phyloP scores from a whole-genome alignment of 257 asterid species.

The Capsicum pubescens region DNA sequence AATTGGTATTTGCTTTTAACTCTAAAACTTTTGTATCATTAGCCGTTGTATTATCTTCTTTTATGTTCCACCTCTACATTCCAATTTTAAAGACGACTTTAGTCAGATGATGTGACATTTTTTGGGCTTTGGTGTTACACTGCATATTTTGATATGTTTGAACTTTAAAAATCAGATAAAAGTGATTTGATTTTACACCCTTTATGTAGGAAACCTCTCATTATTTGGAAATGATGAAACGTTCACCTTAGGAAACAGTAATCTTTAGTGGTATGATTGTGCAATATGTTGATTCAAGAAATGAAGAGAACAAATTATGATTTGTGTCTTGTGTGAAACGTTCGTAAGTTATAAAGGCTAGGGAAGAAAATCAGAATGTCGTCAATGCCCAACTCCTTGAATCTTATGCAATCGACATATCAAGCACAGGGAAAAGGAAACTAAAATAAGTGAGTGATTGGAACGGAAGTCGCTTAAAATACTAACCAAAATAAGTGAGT shows the following conservation, averaged over 20 bases:
- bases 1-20: slow-evolving; percentile 38
- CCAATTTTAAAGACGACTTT: neutral
- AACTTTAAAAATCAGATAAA: neutral
- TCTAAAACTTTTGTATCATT: neutral
- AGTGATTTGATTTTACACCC: neutral
- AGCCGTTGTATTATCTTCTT: neutral
- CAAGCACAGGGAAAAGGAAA: too few relatives aligned
- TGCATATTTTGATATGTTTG: neutral
- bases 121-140: neutral
- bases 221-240: neutral
- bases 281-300: neutral
- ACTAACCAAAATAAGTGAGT: too few relatives aligned
- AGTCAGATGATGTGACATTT: neutral
- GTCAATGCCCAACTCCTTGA: too few relatives aligned
- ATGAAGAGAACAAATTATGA: neutral
- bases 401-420: too few relatives aligned
- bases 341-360: too few relatives aligned
- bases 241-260: neutral
- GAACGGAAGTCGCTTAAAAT: too few relatives aligned
- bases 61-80: neutral
- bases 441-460: too few relatives aligned
- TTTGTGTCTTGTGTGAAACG: too few relatives aligned
- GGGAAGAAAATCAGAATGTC: too few relatives aligned
- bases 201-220: neutral
- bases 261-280: neutral